Conservation (phyloP, 2,329 filamentous ascomycete species). For the Colletotrichum aenigma region DNA sequence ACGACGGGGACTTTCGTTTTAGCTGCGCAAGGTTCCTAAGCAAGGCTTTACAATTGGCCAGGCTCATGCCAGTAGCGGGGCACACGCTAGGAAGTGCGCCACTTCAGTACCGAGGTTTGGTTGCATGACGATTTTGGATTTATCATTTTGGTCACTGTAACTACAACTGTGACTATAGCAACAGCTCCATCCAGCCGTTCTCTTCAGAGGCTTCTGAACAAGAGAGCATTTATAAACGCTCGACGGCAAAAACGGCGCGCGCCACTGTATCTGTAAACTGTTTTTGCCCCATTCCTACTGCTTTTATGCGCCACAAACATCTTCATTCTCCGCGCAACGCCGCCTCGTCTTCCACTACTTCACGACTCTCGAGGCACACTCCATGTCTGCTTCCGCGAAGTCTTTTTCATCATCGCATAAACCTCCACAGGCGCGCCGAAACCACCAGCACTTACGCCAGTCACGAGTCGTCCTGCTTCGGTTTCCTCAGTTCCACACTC, state of each 20-base stretch:
- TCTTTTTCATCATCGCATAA: neutral
- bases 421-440: neutral
- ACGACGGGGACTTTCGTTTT: neutral
- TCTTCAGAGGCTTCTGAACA: neutral
- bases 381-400: neutral
- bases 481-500: neutral
- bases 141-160: neutral
- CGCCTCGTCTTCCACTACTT: neutral
- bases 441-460: neutral
- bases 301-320: neutral
- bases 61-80: neutral
- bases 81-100: neutral
- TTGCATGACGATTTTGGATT: neutral
- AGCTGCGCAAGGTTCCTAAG: neutral
- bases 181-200: neutral
- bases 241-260: neutral
- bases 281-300: neutral
- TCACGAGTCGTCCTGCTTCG: neutral
- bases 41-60: neutral
- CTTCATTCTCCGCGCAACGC: neutral
- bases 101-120: neutral
- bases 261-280: neutral
- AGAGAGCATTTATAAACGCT: neutral
- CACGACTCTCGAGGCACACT: neutral
- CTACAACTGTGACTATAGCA: neutral